Conservation (phyloP, 805 yeast genomes). For the Ogataea ramenticola region DNA sequence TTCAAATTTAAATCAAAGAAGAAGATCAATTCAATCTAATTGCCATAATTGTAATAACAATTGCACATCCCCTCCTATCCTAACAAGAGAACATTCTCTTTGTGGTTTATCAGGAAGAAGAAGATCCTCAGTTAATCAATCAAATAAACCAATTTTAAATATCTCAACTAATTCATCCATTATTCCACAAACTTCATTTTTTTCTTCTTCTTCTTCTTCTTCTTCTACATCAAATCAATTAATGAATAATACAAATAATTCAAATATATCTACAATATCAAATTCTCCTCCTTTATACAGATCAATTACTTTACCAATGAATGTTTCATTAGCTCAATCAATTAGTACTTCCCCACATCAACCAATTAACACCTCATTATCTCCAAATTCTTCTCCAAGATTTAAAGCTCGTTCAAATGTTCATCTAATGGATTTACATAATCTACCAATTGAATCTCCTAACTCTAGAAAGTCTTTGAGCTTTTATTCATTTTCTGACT, state of each 20-base stretch:
- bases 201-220: too few relatives aligned
- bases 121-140: not conserved
- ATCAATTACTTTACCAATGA: not conserved
- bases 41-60: not conserved
- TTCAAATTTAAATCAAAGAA: not conserved
- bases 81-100: conserved; percentile 1
- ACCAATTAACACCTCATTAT: not conserved
- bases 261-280: not conserved
- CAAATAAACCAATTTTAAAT: not conserved
- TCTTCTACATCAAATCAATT: not conserved
- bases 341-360: not conserved
- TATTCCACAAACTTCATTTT: too few relatives aligned
- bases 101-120: conserved; percentile 4
- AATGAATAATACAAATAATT: not conserved
- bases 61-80: not conserved
- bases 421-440: not conserved
- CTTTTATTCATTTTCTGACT: conserved; percentile 26
- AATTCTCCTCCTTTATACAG: not conserved
- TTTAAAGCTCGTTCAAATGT: not conserved
- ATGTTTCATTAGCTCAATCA: not conserved
- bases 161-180: not conserved
- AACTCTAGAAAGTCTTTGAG: conserved; percentile 20
- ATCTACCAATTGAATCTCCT: not conserved
- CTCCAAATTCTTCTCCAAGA: not conserved
- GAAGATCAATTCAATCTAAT: not conserved